A percentile compares a stretch with the other conserved stretches of the same genome.
These are phyloP conservation scores for Hippophae gyantsensis DNA, from an alignment of 306 rosid species.

Conservation along the genomic window DNA sequence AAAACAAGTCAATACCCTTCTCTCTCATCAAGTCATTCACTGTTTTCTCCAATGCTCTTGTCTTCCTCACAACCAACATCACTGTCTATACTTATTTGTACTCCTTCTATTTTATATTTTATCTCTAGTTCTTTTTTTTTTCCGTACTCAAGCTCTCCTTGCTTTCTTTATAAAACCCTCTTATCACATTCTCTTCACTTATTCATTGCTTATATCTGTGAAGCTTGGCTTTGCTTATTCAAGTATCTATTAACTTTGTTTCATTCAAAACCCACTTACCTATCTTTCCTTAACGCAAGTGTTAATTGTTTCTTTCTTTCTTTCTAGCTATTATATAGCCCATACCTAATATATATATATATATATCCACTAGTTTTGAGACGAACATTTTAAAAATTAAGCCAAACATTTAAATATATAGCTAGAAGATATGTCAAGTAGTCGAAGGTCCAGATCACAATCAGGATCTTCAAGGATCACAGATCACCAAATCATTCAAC, in stretches of 20 bases:
- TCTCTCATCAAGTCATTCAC: slow-evolving; percentile 20
- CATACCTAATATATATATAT: no score
- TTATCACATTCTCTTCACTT: slow-evolving; percentile 48
- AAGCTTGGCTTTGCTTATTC: no score
- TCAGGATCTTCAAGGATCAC: slow-evolving; percentile 54
- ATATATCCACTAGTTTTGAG: no score
- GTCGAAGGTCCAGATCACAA: slow-evolving; percentile 86
- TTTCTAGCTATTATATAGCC: no score
- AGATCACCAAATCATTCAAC: slow-evolving; percentile 95
- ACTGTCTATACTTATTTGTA: slow-evolving; percentile 27
- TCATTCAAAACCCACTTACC: no score
- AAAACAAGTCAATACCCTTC: not conserved
- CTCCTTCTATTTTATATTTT: no score
- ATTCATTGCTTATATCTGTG: slow-evolving; percentile 18
- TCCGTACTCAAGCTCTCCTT: slow-evolving; percentile 12
- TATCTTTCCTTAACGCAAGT: no score
- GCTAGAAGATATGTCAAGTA: slow-evolving; percentile 38
- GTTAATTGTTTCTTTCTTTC: no score
- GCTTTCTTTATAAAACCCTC: slow-evolving; percentile 40
- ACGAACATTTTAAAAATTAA: no score
- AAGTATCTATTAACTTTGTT: no score
- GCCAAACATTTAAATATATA: not conserved
- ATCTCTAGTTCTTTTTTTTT: not conserved
- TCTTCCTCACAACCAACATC: slow-evolving; percentile 71
- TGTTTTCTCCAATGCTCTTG: slow-evolving; percentile 66